Evolutionary conservation across 257 asterid species (phyloP), one percentile per base, ranked within the genome.

Genomic region (Thymus quinquecostatus): DNA sequence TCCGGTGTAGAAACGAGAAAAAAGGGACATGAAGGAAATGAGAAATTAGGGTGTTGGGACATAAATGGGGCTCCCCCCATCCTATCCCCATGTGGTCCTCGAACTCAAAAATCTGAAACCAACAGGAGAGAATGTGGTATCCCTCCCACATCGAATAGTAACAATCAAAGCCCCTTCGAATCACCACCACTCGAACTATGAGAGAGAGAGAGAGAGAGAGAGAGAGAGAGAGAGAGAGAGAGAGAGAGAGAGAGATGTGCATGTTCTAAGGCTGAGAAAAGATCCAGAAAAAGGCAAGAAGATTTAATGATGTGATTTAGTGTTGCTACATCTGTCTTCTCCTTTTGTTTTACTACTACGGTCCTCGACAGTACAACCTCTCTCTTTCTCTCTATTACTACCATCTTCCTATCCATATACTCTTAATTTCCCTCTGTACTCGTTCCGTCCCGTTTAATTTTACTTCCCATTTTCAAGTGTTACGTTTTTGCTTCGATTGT

Each of bases 181-280:
- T 33, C 63, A 72, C 56, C 66, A 80, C 79, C 84, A 80, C 84
- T 76, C 51, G 54, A 59, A 36, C 10, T 8, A 49, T 13, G 66
- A 28, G 41, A 51, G 51, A 72, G 74, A 27, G 51, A 55, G 48
- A 44, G 50, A 58, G 5, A 8, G 36, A 1, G 11, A n/a, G 6
- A 28, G 13, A 21, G 21, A 21, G 21, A 21, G 21, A 21, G 21
- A 21, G 21, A 21, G 67, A 6, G 45, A 74, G 29, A 34, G 7
- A 44, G n/a, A 21, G 21, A 21, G 21, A 21, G 67, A 6, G 45
- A 74, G 29, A 34, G 7, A 44, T 77, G 27, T 40, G 87, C 96
- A 88, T 88, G 95, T 88, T 88, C 91, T 75, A 81, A 84, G 96
- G 95, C 91, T 81, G 75, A 79, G 67, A 84, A 68, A 65, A 6